Evolutionary conservation across 208 protist species (phyloP).

Genomic region (Leishmania martiniquensis): DNA sequence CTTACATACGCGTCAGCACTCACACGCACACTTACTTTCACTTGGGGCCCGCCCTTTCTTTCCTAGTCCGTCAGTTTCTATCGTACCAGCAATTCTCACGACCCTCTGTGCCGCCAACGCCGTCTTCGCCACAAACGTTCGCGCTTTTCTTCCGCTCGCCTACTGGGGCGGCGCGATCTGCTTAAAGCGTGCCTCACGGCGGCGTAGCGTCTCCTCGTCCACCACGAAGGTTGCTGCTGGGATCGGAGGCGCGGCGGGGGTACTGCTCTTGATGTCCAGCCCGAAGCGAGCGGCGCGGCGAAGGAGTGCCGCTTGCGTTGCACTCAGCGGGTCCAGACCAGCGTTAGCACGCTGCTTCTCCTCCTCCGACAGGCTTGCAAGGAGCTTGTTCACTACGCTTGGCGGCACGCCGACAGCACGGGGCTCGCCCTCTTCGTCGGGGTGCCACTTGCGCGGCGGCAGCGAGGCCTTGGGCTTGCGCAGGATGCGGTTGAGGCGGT

Average conservation of each 20-base stretch:
- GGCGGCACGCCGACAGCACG: slow-evolving; percentile 42
- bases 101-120: background rate
- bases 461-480: slow-evolving; percentile 78
- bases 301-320: slow-evolving; percentile 64
- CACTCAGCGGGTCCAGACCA: slow-evolving; percentile 58
- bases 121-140: background rate
- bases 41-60: background rate
- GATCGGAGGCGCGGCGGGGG: slow-evolving; percentile 19
- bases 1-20: background rate
- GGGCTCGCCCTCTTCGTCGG: slow-evolving; percentile 9
- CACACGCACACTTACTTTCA: background rate
- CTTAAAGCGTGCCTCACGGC: slow-evolving; percentile 69
- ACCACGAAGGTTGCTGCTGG: slow-evolving; percentile 42
- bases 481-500: slow-evolving; percentile 84
- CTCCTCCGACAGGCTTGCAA: slow-evolving; percentile 53
- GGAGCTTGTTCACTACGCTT: slow-evolving; percentile 39
- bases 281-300: slow-evolving; percentile 82
- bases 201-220: slow-evolving; percentile 63
- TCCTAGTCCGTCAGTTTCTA: background rate
- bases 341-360: slow-evolving; percentile 59
- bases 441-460: slow-evolving; percentile 59
- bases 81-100: background rate
- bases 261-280: slow-evolving; percentile 26
- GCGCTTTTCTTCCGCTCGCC: background rate
- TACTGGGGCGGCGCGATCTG: slow-evolving; percentile 11